phyloP scores from a whole-genome alignment of 208 protist species.

The Trichomonas gallinae region DNA sequence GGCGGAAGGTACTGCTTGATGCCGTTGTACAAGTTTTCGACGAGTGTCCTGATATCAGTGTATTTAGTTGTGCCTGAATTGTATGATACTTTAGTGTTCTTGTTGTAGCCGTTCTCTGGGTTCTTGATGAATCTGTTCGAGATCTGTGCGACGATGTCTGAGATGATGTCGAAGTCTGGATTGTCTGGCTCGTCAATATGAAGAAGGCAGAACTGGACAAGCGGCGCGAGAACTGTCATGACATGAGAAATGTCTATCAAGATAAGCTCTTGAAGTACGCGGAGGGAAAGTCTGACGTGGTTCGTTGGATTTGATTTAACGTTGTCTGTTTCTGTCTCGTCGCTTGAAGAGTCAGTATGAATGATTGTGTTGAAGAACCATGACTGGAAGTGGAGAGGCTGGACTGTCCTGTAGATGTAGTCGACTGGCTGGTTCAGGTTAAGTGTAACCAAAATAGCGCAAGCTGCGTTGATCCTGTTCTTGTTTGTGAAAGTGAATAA shows the following conservation, averaged over 20 bases:
- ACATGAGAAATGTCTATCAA: not conserved
- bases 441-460: not conserved
- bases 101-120: not conserved
- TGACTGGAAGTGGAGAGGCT: not conserved
- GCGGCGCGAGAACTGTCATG: not conserved
- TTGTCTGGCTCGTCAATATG: not conserved
- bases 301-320: not conserved
- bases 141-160: not conserved
- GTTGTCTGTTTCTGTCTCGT: not conserved
- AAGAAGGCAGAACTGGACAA: not conserved
- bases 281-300: not conserved
- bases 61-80: not conserved
- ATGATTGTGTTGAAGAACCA: not conserved
- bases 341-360: not conserved
- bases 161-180: not conserved
- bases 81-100: not conserved
- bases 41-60: not conserved
- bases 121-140: not conserved
- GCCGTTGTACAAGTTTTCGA: not conserved
- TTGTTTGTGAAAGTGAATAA: not conserved
- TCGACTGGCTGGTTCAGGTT: not conserved
- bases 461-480: not conserved
- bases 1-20: not conserved
- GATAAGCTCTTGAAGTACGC: not conserved
- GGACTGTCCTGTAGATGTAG: not conserved